Base-by-base conservation (phyloP, 1,139 yeast species). In the Hemisphaericaspora xylanilytica region DNA sequence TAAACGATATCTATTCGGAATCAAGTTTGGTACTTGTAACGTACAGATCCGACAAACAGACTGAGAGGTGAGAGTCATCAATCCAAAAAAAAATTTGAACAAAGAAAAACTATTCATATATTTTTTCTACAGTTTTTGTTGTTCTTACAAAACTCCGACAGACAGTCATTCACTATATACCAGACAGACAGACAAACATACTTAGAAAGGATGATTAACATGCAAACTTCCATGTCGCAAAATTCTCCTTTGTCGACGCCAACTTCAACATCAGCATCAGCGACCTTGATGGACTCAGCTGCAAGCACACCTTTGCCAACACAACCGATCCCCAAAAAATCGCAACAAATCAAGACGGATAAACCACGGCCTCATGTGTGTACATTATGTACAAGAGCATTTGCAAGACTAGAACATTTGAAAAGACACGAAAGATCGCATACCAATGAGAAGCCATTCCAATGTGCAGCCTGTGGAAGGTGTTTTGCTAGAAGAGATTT, bases 351-450 rank as follows among this genome's bases (percentile, higher is more conserved):
- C 53, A 85, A 88, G 59, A 87, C 86, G 16, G 94, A 89, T 14
- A 88, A 88, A 58, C 97, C 97, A 6, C 70, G 97, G 43, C 96
- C 96, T 4, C 95, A 87, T 56, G 78, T 86, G 20, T 92, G 98
- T 59, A 71, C 82, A 5, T 86, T 87, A n/a, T 92, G 98, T 61
- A 88, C 97, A 0, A 73, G 98, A 46, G 96, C 96, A 2, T 92
- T 92, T 72, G 97, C 97, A 3, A 73, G 99, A 33, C 73, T 88
- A 41, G 98, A 92, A 62, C 99, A 92, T 61, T 74, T 92, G 52
- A 85, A 89, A 58, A 80, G 99, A 42, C 99, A 92, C 56, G 95
- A 90, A 56, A 70, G 97, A 33, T 84, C 95, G 2, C 98, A 92
- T 59, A 92, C 98, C 8, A 89, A 90, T 61, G 98, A 92, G 61